Evolutionary conservation across 148 eudicot species (phyloP), one percentile per base, ranked within the genome.

Genomic region (Heliamphora exappendiculata): DNA sequence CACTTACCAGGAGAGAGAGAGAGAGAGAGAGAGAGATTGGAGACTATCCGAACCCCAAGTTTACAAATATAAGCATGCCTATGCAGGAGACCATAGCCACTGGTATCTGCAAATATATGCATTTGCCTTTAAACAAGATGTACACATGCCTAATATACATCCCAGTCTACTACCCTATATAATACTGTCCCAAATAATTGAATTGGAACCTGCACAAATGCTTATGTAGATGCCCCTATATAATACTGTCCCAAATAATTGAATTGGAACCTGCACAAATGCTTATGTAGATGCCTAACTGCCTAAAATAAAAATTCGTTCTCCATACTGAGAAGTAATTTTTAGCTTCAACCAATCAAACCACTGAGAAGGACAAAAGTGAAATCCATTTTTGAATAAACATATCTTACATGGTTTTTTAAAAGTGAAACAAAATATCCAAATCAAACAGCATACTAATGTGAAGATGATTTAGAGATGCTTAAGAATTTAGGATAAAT

Each of bases 231-330:
- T 67, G 71, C 71, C 71, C 7, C 3, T 39, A 39, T 55, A 11
- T 22, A 55, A 6, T 55, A 34, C 69, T 16, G 7, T 17, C 1
- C 57, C 26, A 55, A 36, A 36, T n/a, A 55, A 22, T 10, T 13
- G 45, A 3, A 42, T 70, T 22, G 4, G 31, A 13, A 37, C 42
- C 68, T 34, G 49, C 70, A 67, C n/a, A 39, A 28, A 39, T 45
- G 39, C 45, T 65, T 64, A 31, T 31, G 37, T 60, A 66, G 6
- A 29, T 67, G 71, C 71, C 71, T 67, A 67, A 39, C 29, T 67
- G 71, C 71, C 71, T 67, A 67, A 39, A 67, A n/a, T 67, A n/a
- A 67, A 31, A 49, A 67, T 22, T 29, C 7, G 13, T 67, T 67
- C 31, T 39, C 71, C 7, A 67, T 19, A 64, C 51, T 9, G 33